These are phyloP conservation scores for Chlorociboria aeruginascens DNA, from an alignment of 495 filamentous ascomycete species.

Conservation along the genomic window DNA sequence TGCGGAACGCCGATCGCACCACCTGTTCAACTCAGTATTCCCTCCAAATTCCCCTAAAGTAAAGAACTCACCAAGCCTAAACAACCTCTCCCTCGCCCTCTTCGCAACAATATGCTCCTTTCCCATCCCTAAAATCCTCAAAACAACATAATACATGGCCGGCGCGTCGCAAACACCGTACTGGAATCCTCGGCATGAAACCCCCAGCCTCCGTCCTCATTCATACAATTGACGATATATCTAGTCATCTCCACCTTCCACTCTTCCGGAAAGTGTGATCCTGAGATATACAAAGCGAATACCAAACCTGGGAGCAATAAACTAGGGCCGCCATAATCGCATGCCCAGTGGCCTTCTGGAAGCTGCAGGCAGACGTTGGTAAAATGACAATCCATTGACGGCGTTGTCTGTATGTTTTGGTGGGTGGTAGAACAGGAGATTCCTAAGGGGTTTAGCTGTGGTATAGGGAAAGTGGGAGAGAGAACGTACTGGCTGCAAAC, in stretches of 20 bases:
- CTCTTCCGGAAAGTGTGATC: constrained; percentile 69
- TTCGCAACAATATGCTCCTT: constrained; percentile 74
- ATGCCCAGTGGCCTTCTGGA: constrained; percentile 81
- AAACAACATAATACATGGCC: constrained; percentile 67
- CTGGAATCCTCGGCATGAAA: constrained; percentile 90
- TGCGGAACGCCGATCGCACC: constrained; percentile 79
- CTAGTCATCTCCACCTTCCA: constrained; percentile 79
- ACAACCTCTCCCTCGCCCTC: constrained; percentile 68
- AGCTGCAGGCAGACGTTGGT: constrained; percentile 61
- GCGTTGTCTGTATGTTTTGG: constrained; percentile 64
- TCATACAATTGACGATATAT: constrained; percentile 76
- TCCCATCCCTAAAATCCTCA: constrained; percentile 70
- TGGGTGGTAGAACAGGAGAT: constrained; percentile 52
- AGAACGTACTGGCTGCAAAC: constrained; percentile 22
- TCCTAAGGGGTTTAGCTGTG: constrained; percentile 33
- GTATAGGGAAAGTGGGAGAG: not conserved
- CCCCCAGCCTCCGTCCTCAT: constrained; percentile 90
- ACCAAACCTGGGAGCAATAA: constrained; percentile 83
- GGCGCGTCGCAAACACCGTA: constrained; percentile 87
- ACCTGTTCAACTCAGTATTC: constrained; percentile 26
- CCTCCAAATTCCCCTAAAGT: too few species aligned
- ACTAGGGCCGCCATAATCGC: constrained; percentile 81
- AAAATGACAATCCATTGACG: constrained; percentile 75
- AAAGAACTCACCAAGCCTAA: constrained; percentile 38
- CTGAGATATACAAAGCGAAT: constrained; percentile 79